Percentiles rank a stretch among this genome's conserved stretches.
Evolutionary conservation across 805 yeast genomes (phyloP).

Genomic region (Yarrowia sp.): DNA sequence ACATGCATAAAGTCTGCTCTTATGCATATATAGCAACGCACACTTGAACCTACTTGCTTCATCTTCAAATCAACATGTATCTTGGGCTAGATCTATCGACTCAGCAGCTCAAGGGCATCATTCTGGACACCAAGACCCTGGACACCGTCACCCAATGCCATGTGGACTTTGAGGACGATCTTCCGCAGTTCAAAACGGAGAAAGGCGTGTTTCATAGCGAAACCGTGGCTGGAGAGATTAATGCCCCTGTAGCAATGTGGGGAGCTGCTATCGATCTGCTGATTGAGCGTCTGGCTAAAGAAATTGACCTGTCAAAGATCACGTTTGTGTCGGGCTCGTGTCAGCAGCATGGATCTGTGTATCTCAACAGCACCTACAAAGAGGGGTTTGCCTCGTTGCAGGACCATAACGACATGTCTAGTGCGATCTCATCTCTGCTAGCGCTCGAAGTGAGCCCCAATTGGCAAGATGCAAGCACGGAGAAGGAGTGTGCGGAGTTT

Average conservation of each 20-base stretch:
- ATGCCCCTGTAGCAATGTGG: constrained; percentile 91
- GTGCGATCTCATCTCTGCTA: constrained; percentile 32
- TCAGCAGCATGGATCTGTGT: constrained; percentile 93
- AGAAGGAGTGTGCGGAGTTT: constrained; percentile 65
- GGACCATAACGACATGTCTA: background rate
- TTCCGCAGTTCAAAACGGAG: constrained; percentile 64
- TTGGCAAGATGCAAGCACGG: constrained; percentile 95
- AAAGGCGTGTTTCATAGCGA: constrained; percentile 74
- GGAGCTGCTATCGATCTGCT: constrained; percentile 77
- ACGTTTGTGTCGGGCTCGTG: constrained; percentile 81
- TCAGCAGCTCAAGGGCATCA: constrained; percentile 82
- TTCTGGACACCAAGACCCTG: constrained; percentile 59
- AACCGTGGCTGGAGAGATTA: constrained; percentile 57
- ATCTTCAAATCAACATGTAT: constrained; percentile 16
- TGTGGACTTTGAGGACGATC: constrained; percentile 75
- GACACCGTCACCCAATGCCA: constrained; percentile 62
- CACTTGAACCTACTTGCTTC: background rate
- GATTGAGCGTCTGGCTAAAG: constrained; percentile 57
- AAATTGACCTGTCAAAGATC: constrained; percentile 66
- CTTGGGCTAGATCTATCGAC: constrained; percentile 86
- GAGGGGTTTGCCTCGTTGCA: background rate
- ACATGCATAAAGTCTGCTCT: background rate
- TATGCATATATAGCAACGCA: constrained; percentile 24
- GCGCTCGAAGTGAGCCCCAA: constrained; percentile 76
- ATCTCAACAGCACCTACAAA: constrained; percentile 60